Percentiles rank a stretch among this genome's conserved stretches.
phyloP scores from a whole-genome alignment of 129 eudicot genomes.

The Apium graveolens region DNA sequence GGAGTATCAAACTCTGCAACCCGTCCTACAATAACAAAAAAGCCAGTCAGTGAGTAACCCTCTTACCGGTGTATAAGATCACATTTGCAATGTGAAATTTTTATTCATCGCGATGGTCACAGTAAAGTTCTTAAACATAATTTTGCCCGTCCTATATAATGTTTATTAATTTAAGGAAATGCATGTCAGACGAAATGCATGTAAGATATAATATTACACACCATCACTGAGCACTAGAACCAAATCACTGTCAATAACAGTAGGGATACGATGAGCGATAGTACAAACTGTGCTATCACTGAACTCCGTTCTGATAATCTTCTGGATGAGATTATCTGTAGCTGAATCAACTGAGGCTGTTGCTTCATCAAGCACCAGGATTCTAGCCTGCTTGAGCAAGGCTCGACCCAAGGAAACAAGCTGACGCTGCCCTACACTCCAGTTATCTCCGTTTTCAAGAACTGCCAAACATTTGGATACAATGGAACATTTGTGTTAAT shows the following conservation, averaged over 20 bases:
- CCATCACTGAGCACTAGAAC: constrained; percentile 98
- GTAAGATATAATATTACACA: constrained; percentile 18
- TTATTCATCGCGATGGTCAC: background rate
- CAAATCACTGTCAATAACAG: constrained; percentile 85
- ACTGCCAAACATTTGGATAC: constrained; percentile 32
- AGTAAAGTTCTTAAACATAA: background rate
- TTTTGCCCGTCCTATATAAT: background rate
- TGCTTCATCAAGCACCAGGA: constrained; percentile 90
- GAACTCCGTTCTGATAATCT: constrained; percentile 75
- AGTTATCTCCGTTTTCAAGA: constrained; percentile 84
- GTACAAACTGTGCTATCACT: constrained; percentile 82
- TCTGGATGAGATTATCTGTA: constrained; percentile 82
- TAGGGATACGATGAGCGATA: constrained; percentile 94
- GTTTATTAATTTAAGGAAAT: background rate
- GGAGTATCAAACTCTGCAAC: constrained; percentile 94
- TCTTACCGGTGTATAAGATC: background rate
- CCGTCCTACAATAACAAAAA: constrained; percentile 45
- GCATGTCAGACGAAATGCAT: background rate
- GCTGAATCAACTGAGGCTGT: constrained; percentile 98
- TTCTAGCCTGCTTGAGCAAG: constrained; percentile 78
- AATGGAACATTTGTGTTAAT: constrained; percentile 5
- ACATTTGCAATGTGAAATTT: background rate
- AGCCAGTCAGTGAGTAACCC: background rate
- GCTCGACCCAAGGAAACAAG: constrained; percentile 92
- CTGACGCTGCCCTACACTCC: constrained; percentile 97